Percentiles rank a stretch among this genome's conserved stretches.
phyloP scores from a whole-genome alignment of 768 basidiomycete species.

The Tephrocybe sp. region DNA sequence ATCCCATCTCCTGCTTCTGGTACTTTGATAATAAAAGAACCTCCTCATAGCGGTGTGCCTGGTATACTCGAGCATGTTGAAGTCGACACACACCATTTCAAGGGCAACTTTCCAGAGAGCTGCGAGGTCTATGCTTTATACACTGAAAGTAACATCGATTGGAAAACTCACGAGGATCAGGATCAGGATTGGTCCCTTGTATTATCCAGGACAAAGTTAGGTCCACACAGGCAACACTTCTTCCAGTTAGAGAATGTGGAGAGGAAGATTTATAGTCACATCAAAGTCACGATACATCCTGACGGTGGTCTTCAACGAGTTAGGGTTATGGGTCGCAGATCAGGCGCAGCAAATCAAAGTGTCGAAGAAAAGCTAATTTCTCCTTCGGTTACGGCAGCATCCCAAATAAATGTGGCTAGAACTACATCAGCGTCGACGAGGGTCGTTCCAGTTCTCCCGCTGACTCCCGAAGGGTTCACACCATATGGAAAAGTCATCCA shows the following conservation, averaged over 20 bases:
- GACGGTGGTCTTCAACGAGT: slow-evolving; percentile 96
- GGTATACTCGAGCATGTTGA: slow-evolving; percentile 76
- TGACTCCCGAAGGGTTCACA: slow-evolving; percentile 84
- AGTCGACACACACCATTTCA: slow-evolving; percentile 94
- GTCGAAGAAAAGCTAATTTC: neutral
- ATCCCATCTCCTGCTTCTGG: neutral
- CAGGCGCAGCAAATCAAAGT: slow-evolving; percentile 1
- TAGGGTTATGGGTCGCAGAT: slow-evolving; percentile 69
- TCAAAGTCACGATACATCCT: slow-evolving; percentile 86
- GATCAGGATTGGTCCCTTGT: slow-evolving; percentile 69
- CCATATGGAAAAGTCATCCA: slow-evolving; percentile 92
- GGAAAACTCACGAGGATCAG: slow-evolving; percentile 29
- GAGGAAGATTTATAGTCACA: slow-evolving; percentile 68
- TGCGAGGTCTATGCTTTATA: slow-evolving; percentile 72
- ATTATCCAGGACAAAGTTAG: slow-evolving; percentile 75
- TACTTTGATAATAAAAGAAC: neutral
- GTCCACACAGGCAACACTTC: slow-evolving; percentile 86
- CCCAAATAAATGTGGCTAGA: neutral
- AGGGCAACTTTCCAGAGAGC: slow-evolving; percentile 92
- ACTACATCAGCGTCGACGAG: slow-evolving; percentile 8
- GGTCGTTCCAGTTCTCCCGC: slow-evolving; percentile 54
- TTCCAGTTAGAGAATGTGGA: slow-evolving; percentile 76
- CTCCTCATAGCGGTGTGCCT: slow-evolving; percentile 56
- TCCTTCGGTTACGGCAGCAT: slow-evolving; percentile 3
- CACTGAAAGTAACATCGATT: slow-evolving; percentile 32